Evolutionary conservation across 1,139 yeast species (phyloP).

Genomic region (Taphrina pruni): DNA sequence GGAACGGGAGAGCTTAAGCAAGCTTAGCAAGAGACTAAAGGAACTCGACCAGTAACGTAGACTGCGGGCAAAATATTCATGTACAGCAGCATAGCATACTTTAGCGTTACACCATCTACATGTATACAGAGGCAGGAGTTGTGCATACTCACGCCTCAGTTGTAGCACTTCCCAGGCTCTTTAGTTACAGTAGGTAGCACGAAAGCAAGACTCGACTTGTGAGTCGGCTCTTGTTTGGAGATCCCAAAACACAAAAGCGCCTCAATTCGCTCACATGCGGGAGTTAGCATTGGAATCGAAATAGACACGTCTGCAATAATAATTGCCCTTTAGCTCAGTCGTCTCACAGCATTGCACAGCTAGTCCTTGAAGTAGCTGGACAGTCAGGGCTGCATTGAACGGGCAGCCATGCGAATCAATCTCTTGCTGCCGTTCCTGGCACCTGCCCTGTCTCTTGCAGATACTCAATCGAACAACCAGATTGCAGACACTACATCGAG

Average conservation of each 20-base stretch:
- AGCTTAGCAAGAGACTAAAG: conserved; percentile 10
- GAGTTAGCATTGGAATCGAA: background rate
- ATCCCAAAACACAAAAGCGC: background rate
- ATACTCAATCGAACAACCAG: background rate
- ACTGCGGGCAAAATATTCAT: no score
- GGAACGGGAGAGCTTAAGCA: conserved; percentile 54
- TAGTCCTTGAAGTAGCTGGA: background rate
- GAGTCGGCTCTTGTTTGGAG: conserved; percentile 1
- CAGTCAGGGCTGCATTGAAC: background rate
- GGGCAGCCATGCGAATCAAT: background rate
- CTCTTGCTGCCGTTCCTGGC: conserved; percentile 16
- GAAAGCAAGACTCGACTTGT: background rate
- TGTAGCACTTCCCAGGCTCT: no score
- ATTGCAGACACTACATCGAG: conserved; percentile 28
- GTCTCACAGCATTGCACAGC: background rate
- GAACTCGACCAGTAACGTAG: conserved; percentile 7
- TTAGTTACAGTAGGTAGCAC: no score
- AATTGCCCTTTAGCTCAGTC: background rate
- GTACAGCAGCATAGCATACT: no score
- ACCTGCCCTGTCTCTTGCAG: background rate
- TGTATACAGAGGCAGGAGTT: no score
- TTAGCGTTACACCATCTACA: no score
- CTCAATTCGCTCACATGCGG: background rate
- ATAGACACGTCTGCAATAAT: conserved; percentile 1
- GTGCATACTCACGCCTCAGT: no score